Conservation (phyloP, 1,139 yeast species). For the Diutina mesorugosa region DNA sequence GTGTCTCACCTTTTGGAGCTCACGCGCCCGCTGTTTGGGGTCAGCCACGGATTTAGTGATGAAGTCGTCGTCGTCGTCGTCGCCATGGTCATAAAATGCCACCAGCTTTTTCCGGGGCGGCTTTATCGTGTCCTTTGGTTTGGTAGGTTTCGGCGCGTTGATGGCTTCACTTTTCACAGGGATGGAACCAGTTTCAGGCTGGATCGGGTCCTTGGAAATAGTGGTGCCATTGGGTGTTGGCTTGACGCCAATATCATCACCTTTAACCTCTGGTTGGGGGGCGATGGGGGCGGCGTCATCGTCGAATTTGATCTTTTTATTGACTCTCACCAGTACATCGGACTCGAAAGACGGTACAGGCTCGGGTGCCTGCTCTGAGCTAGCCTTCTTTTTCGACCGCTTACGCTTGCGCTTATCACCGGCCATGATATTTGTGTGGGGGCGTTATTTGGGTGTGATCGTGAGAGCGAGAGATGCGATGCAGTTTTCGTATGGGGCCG, state of each 20-base stretch:
- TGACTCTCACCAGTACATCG: conserved; percentile 7
- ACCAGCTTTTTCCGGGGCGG: conserved; percentile 2
- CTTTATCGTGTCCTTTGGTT: background rate
- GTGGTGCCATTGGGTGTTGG: background rate
- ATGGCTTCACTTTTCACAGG: background rate
- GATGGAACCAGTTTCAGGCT: background rate
- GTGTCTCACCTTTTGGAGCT: background rate
- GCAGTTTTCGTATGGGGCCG: background rate
- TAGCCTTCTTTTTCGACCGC: conserved; percentile 6
- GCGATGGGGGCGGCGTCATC: conserved; percentile 6
- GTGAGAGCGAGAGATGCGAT: background rate
- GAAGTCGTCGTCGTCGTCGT: conserved; percentile 14
- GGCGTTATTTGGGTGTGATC: no score
- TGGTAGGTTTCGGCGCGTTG: background rate
- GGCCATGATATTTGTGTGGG: background rate
- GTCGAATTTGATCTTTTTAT: conserved; percentile 20
- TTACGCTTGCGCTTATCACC: conserved; percentile 5
- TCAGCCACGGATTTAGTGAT: background rate
- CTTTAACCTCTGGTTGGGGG: conserved; percentile 2
- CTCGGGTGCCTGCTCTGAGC: conserved; percentile 1
- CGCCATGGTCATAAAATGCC: conserved; percentile 10
- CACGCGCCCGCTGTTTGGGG: background rate
- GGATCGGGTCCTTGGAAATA: background rate
- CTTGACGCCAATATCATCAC: background rate
- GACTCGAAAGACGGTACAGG: background rate